Base-by-base conservation (phyloP, 257 asterid species). In the Sherardia arvensis region DNA sequence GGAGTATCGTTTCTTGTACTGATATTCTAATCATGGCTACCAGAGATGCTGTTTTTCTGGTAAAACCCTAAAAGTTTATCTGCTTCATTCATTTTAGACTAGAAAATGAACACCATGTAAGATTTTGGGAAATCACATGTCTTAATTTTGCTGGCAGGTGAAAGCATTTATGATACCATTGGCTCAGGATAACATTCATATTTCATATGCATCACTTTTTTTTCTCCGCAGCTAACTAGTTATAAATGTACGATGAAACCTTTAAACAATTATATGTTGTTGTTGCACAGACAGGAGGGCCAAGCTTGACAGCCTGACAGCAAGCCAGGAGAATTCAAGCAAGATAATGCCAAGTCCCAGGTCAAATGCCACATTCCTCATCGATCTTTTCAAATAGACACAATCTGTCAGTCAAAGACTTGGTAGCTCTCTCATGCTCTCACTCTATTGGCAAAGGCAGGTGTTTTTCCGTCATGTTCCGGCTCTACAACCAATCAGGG, bases 291-390 rank as follows among this genome's bases (percentile, higher is more conserved):
- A 85, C 90, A 73, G 99, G 96, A 64, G 99, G 99, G 28, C 99
- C 97, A 20, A 32, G 58, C 2, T 92, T 58, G 99, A 90, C 71
- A 87, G 99, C 81, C 55, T 93, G 69, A 85, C 87, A 48, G 99
- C 99, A 22, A 90, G 90, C 76, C 94, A 81, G 75, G 78, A 87
- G 71, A 91, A 82, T 25, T 81, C 99, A 66, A 74, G 86, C 59
- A 78, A 71, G 4, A 78, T 93, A 73, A 93, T 93, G 99, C 97
- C 99, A 30, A 93, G 99, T 60, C 99, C 99, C 22, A 73, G 99
- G 70, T 87, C 96, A 62, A 85, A 93, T 64, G 95, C 99, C 6
- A 79, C 78, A 21, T 69, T 30, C 54, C 95, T 87, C 70, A 77
- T 77, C 29, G 65, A 71, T 70, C 99, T 93, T 21, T 90, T 87